These are phyloP conservation scores for Entomophthora muscae DNA, from an alignment of 371 early-diverging fungal genomes.

Conservation along the genomic window DNA sequence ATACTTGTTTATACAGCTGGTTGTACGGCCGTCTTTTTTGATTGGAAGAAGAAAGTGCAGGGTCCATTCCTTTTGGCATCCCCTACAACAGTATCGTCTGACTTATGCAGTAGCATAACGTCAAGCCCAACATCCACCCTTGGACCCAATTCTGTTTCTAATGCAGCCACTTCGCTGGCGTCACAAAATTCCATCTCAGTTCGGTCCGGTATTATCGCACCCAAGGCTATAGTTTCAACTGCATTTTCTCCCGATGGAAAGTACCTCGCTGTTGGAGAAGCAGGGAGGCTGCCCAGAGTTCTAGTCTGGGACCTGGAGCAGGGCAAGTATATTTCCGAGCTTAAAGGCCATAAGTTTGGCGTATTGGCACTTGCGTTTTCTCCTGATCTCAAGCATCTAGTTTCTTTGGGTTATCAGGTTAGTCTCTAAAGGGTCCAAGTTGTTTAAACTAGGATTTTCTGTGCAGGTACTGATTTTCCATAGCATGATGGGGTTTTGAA, in stretches of 20 bases:
- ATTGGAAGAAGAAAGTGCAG: conserved; percentile 47
- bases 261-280: conserved; percentile 66
- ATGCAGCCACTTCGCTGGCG: conserved; percentile 8
- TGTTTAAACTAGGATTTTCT: no score
- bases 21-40: conserved; percentile 49
- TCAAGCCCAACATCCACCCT: not conserved
- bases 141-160: conserved; percentile 2
- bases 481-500: conserved; percentile 68
- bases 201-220: conserved; percentile 10
- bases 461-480: no score
- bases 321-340: conserved; percentile 31
- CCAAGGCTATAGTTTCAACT: conserved; percentile 22
- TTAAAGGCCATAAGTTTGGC: conserved; percentile 66
- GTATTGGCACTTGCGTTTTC: conserved; percentile 50
- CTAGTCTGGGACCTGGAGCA: conserved; percentile 50
- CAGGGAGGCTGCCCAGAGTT: conserved; percentile 67
- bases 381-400: conserved; percentile 47
- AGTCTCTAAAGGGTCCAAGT: no score
- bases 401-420: conserved; percentile 71
- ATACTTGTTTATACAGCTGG: conserved; percentile 60
- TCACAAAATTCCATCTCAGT: conserved; percentile 1
- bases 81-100: not conserved
- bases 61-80: conserved; percentile 26
- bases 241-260: conserved; percentile 61
- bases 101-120: not conserved